Base-by-base conservation (phyloP, 768 basidiomycete genomes). In the Phylloporus sp. region DNA sequence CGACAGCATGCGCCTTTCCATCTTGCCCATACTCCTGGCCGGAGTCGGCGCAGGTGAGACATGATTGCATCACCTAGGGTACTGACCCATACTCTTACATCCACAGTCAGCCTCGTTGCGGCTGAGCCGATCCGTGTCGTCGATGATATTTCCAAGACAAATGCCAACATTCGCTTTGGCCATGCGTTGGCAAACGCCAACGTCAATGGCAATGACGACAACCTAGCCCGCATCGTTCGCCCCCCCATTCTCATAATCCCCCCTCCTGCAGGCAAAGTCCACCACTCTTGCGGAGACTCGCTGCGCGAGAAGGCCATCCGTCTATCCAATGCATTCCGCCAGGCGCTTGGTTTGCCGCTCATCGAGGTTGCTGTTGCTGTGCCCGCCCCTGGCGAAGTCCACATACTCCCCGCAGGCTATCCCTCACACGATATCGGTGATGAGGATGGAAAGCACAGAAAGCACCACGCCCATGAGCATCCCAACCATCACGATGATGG, bases 111-210 rank as follows among this genome's bases (percentile, higher is more conserved):
- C 23, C 68, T 76, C 53, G 79, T 72, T 40, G 57, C 63, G 38
- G 77, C 80, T 32, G 71, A 69, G 50, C 79, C 81, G 38, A 61
- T 83, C 49, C 69, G 77, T 18, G 67, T 82, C 33, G 54, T 80
- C 15, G 62, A 67, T 1, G 59, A 60, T 15, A 42, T 63, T 23
- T 59, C 70, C 22, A 59, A 53, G 32, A 42, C 54, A 20, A 62
- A 62, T 34, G 61, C 66, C 42, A 62, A 67, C 47, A 50, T 74
- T 33, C 71, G 69, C 42, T 63, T 71, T 35, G 74, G 72, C 11
- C 67, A 67, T 38, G 68, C 67, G 13, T 50, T 65, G 26, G 63
- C 70, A 28, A 63, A 63, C 13, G 55, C 62, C 34, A 68, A 61
- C 38, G 54, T 62, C 18, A 68, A 61, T 27, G 52, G 55, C 43